Conservation (phyloP, 2,329 filamentous ascomycete species). For the Aspergillus pseudoterreus region DNA sequence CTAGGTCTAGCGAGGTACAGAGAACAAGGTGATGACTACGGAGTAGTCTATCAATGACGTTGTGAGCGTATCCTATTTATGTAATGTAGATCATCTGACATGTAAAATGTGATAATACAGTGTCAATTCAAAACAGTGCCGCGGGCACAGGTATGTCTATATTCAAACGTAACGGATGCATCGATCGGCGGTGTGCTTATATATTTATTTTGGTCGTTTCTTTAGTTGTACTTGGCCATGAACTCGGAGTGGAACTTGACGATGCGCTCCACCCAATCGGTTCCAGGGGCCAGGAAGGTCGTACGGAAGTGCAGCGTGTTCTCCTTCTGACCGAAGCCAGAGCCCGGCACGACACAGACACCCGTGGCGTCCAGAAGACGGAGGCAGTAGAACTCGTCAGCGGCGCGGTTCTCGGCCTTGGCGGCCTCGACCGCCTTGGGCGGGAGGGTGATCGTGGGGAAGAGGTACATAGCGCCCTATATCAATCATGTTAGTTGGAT, state of each 20-base stretch:
- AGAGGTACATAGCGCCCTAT: constrained; percentile 96
- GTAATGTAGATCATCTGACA: no score
- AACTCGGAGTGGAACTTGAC: constrained; percentile 89
- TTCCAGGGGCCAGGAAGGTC: constrained; percentile 93
- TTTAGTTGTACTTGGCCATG: constrained; percentile 66
- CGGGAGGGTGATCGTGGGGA: constrained; percentile 85
- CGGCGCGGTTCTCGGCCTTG: constrained; percentile 63
- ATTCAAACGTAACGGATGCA: neutral
- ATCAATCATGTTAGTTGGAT: constrained; percentile 6
- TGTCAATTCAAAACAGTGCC: neutral
- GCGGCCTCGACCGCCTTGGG: constrained; percentile 74
- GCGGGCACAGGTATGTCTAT: constrained; percentile 2
- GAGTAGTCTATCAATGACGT: no score
- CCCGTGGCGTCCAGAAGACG: constrained; percentile 88
- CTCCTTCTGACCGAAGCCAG: constrained; percentile 90
- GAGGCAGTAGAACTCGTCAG: constrained; percentile 95
- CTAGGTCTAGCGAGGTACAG: no score
- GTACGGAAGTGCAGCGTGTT: constrained; percentile 91
- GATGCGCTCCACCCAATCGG: constrained; percentile 86
- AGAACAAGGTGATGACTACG: no score
- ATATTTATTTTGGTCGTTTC: neutral
- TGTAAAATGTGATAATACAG: no score
- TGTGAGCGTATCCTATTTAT: no score
- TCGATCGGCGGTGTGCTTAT: neutral
- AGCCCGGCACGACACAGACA: constrained; percentile 88